Base-by-base conservation (phyloP, 148 eudicot genomes). In the Rhododendron molle region DNA sequence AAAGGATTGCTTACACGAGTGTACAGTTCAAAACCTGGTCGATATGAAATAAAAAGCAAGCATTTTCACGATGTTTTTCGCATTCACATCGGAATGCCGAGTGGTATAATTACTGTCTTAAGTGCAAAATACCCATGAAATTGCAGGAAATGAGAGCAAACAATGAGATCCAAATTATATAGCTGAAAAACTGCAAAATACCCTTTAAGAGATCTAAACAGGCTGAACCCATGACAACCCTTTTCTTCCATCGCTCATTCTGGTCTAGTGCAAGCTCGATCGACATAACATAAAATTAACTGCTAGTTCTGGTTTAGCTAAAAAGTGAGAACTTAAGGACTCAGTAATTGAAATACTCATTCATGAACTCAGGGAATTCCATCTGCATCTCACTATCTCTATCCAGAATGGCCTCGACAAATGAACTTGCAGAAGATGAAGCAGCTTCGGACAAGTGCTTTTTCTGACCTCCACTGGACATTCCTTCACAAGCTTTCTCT, bases 341-440 rank as follows among this genome's bases (percentile, higher is more conserved):
- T 74, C 78, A 74, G 47, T 74, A 93, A 86, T 88, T 93, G 83
- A 89, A 89, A 83, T 88, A 91, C 44, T 89, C 95, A 84, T 88
- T 91, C 83, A 93, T 90, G 86, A 88, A 76, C 23, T 83, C 88
- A 2, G 96, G 96, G 82, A 94, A 93, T 47, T 89, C 92, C 72
- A 87, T 60, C 85, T 89, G 91, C 91, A 94, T 90, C 81, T 93
- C 89, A 6, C 85, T 89, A 82, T 95, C 96, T 79, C 81, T 93
- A 50, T 95, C 94, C 83, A 95, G 85, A 83, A 95, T 95, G 23
- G 91, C 76, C 86, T 95, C 93, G 58, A 95, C 92, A 87, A 95
- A 95, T 7, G 95, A 90, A 81, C 89, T 91, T 34, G 80, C 92
- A 32, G 92, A 78, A 46, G 91, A 86, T 23, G 95, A 87, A 87